Evolutionary conservation across 2,329 filamentous ascomycete species (phyloP), one percentile per base, ranked within the genome.

Genomic region (Trichocomaceae sp.): DNA sequence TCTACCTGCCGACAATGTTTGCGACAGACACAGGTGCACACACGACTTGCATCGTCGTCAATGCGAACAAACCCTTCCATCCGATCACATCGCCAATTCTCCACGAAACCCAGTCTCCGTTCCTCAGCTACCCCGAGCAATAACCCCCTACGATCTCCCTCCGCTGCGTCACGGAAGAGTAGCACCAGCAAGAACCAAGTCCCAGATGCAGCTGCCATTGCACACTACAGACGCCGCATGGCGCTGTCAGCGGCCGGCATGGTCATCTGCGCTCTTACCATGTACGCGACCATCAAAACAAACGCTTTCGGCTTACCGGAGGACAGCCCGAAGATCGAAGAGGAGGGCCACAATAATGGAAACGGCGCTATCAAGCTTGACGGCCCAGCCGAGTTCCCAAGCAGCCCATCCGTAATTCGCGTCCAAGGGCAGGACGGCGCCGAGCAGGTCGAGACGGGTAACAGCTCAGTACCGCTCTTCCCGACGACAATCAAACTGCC

Each of bases 401-500:
- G 61, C 17, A 63, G 64, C 15, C 62, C 68, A 0, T 68, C 69
- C 0, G 58, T 71, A 9, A 69, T 71, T 20, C 65, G 66, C 4
- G 65, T 74, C 9, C 60, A 74, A 72, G 65, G 77, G 74, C 61
- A 75, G 17, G 78, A 87, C 13, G 85, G 86, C 42, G 78, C 80
- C 46, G 87, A 93, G 66, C 77, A 93, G 44, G 85, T 95, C 0
- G 81, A 86, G 15, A 95, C 90, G 0, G 90, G 90, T 13, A 90
- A 91, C 61, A 84, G 79, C 61, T 85, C 84, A n/a, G 82, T 96
- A 3, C 86, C 88, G 1, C 79, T 81, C 52, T 95, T 96, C 67
- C 91, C 91, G 2, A 81, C 85, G 54, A 84, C 80, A 2, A 81
- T 95, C 54, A 75, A 79, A 15, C 72, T 95, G 1, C 81, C 84